phyloP scores from a whole-genome alignment of 805 yeast species.

The Candida easanensis region DNA sequence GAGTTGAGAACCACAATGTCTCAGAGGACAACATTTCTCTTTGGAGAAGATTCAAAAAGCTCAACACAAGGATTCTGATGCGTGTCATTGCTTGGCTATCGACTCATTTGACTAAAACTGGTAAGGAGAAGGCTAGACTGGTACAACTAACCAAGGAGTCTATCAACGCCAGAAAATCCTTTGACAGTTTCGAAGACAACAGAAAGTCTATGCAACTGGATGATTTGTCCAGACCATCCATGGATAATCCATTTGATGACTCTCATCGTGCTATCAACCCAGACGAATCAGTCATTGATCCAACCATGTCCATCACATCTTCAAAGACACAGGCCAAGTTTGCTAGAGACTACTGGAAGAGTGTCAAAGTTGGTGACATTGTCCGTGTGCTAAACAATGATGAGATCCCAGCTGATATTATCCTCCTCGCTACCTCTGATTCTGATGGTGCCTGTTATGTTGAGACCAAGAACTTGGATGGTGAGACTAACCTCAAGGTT shows the following conservation, averaged over 20 bases:
- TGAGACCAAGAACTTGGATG: slow-evolving; percentile 81
- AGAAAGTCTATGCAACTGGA: slow-evolving; percentile 29
- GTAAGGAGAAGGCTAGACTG: slow-evolving; percentile 32
- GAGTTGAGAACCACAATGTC: slow-evolving; percentile 57
- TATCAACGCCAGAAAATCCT: slow-evolving; percentile 33
- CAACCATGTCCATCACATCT: slow-evolving; percentile 51
- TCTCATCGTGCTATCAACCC: slow-evolving; percentile 31
- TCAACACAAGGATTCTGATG: slow-evolving; percentile 31
- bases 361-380: slow-evolving; percentile 70
- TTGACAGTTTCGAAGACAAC: slow-evolving; percentile 36
- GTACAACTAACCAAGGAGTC: slow-evolving; percentile 26
- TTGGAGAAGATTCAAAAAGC: slow-evolving; percentile 72
- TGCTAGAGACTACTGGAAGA: slow-evolving; percentile 58
- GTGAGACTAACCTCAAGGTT: slow-evolving; percentile 75
- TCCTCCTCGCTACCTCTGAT: slow-evolving; percentile 65
- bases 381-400: slow-evolving; percentile 71
- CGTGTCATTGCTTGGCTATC: slow-evolving; percentile 8
- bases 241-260: slow-evolving; percentile 29
- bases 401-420: slow-evolving; percentile 77
- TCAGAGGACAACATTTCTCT: slow-evolving; percentile 58
- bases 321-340: slow-evolving; percentile 45
- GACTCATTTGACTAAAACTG: slow-evolving; percentile 32
- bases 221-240: slow-evolving; percentile 21
- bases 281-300: slow-evolving; percentile 53
- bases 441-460: slow-evolving; percentile 66